phyloP scores from a whole-genome alignment of 208 protist genomes.

The Strigomonas culicis region DNA sequence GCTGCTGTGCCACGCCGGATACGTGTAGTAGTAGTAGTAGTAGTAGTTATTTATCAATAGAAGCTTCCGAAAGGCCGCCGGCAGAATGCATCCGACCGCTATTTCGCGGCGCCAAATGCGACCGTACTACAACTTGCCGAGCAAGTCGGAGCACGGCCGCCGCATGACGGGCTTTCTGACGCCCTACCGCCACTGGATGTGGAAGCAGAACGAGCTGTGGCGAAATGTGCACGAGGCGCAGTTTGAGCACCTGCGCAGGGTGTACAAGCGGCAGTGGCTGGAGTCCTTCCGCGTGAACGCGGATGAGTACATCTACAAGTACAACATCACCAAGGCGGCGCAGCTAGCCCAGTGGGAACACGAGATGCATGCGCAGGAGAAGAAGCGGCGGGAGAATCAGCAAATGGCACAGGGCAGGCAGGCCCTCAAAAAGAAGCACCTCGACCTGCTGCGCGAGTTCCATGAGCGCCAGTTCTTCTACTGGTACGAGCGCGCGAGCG shows the following conservation, averaged over 20 bases:
- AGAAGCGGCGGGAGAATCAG: conserved; percentile 65
- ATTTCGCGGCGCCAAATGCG: conserved; percentile 45
- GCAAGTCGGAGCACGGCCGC: conserved; percentile 77
- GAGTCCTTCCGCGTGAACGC: conserved; percentile 91
- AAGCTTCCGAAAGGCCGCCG: too few relatives aligned
- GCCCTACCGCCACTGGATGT: conserved; percentile 91
- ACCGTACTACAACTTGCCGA: conserved; percentile 88
- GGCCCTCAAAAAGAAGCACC: conserved; percentile 86
- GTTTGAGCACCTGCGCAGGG: conserved; percentile 89
- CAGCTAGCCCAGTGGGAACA: conserved; percentile 89
- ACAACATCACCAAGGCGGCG: conserved; percentile 90
- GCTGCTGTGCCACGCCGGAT: too few relatives aligned
- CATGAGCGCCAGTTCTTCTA: conserved; percentile 92
- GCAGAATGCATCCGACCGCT: conserved; percentile 41
- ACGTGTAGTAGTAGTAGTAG: too few relatives aligned
- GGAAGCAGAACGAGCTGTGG: conserved; percentile 93
- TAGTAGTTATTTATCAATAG: too few relatives aligned
- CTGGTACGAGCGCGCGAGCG: conserved; percentile 90
- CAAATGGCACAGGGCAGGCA: conserved; percentile 76
- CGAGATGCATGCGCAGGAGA: conserved; percentile 89
- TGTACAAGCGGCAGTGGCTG: conserved; percentile 91
- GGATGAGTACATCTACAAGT: conserved; percentile 93
- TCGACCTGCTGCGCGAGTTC: conserved; percentile 87
- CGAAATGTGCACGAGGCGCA: conserved; percentile 90
- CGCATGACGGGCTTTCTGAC: conserved; percentile 89